Conservation (phyloP, 164 flowering plant genomes). For the Nymphaea thermarum region DNA sequence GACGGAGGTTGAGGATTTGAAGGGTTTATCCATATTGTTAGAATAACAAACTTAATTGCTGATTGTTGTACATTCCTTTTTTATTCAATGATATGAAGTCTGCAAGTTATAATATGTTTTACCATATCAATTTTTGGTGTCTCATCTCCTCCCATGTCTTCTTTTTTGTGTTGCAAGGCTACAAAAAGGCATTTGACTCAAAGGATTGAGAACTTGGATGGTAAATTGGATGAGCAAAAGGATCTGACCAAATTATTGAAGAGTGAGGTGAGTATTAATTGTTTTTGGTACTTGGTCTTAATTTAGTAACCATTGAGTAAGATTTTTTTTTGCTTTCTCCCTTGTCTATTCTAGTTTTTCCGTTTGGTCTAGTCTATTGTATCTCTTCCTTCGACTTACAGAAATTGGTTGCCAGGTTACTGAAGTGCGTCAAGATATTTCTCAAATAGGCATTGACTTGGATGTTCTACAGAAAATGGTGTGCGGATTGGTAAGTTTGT, state of each 20-base stretch:
- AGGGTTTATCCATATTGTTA: no score
- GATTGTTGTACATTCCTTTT: no score
- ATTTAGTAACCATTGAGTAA: background rate
- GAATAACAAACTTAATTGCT: no score
- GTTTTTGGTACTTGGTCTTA: background rate
- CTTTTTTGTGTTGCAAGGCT: slow-evolving; percentile 25
- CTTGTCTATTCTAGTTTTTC: background rate
- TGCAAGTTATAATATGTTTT: no score
- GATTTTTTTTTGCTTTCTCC: background rate
- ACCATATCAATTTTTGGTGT: background rate
- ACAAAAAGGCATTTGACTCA: slow-evolving; percentile 82
- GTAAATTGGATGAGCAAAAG: slow-evolving; percentile 65
- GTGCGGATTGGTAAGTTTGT: slow-evolving; percentile 15
- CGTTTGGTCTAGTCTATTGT: background rate
- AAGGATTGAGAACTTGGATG: slow-evolving; percentile 68
- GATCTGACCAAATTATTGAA: slow-evolving; percentile 36
- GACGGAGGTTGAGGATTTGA: no score
- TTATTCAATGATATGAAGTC: no score
- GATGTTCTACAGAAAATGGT: slow-evolving; percentile 35
- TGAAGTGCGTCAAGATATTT: slow-evolving; percentile 36
- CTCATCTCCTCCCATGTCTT: background rate
- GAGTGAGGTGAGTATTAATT: slow-evolving; percentile 10
- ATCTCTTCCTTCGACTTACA: background rate
- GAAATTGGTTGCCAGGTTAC: slow-evolving; percentile 42
- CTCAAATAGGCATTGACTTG: slow-evolving; percentile 36